Evolutionary conservation across 176 grass and related monocot genomes (phyloP).

Genomic region (Carex kokanica): DNA sequence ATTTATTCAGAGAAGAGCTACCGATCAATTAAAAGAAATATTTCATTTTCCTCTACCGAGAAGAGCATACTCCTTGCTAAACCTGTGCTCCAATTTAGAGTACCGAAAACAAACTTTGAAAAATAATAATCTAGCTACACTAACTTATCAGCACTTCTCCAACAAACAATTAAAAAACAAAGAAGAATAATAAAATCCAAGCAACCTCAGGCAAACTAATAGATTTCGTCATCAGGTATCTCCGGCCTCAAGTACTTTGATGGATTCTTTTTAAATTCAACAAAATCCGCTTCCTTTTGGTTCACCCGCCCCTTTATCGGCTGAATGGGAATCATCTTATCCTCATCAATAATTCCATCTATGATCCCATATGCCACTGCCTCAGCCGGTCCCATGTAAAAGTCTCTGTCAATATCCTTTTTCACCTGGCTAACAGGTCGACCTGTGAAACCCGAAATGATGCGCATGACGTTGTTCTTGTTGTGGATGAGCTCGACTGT

Average conservation of each 20-base stretch:
- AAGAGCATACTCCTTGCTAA: background rate
- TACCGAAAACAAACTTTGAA: background rate
- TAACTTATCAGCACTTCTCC: slow-evolving; percentile 16
- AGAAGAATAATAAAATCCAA: background rate
- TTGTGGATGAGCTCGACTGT: slow-evolving; percentile 71
- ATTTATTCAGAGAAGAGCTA: background rate
- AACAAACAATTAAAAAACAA: slow-evolving; percentile 1
- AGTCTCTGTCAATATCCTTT: slow-evolving; percentile 87
- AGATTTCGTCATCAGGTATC: slow-evolving; percentile 88
- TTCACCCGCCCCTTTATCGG: slow-evolving; percentile 60
- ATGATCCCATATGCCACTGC: slow-evolving; percentile 87
- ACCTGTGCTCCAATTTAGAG: background rate
- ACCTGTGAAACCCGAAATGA: slow-evolving; percentile 57
- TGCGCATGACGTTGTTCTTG: slow-evolving; percentile 66
- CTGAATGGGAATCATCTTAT: slow-evolving; percentile 63
- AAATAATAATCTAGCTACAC: slow-evolving; percentile 11
- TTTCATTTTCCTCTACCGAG: background rate
- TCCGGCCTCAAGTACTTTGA: slow-evolving; percentile 65
- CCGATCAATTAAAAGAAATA: background rate
- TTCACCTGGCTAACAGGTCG: slow-evolving; percentile 50
- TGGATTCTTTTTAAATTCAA: slow-evolving; percentile 36
- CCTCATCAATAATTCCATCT: slow-evolving; percentile 66
- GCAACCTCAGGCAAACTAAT: slow-evolving; percentile 28
- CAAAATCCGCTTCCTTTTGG: slow-evolving; percentile 45
- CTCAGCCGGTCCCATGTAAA: slow-evolving; percentile 88